phyloP scores from a whole-genome alignment of 1,284 basidiomycete genomes.

The Ganoderma boninense region DNA sequence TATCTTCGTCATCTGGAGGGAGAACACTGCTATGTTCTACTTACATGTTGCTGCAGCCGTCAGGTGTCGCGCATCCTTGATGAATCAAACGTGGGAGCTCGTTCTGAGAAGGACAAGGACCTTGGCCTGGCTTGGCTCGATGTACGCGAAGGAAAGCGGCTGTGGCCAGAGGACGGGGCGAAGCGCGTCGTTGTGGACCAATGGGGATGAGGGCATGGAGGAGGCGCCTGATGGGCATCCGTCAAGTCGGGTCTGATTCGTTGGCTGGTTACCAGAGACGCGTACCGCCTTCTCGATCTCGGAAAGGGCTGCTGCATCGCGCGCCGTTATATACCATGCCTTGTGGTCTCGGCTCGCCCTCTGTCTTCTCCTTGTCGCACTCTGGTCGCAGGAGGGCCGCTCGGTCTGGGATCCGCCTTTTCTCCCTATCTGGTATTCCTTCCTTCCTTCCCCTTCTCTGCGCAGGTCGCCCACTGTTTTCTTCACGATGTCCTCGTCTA shows the following conservation, averaged over 20 bases:
- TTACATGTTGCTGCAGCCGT: neutral
- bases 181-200: neutral
- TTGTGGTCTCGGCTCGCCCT: conserved; percentile 6
- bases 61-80: neutral
- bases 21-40: neutral
- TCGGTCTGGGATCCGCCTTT: conserved; percentile 27
- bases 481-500: conserved; percentile 35
- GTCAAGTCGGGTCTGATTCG: conserved; percentile 9
- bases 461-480: conserved; percentile 35
- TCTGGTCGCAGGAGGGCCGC: conserved; percentile 30
- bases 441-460: conserved; percentile 26
- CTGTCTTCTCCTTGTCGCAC: conserved; percentile 29
- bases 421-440: conserved; percentile 30
- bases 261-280: conserved; percentile 2
- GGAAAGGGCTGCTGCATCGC: neutral
- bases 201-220: neutral
- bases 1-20: neutral
- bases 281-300: conserved; percentile 3
- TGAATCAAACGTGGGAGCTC: neutral
- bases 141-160: neutral
- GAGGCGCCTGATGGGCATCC: neutral
- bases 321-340: conserved; percentile 20
- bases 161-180: neutral
- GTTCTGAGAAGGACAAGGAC: neutral
- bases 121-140: neutral